Base-by-base conservation (phyloP, 805 yeast genomes). In the Schwanniomyces yamadae region DNA sequence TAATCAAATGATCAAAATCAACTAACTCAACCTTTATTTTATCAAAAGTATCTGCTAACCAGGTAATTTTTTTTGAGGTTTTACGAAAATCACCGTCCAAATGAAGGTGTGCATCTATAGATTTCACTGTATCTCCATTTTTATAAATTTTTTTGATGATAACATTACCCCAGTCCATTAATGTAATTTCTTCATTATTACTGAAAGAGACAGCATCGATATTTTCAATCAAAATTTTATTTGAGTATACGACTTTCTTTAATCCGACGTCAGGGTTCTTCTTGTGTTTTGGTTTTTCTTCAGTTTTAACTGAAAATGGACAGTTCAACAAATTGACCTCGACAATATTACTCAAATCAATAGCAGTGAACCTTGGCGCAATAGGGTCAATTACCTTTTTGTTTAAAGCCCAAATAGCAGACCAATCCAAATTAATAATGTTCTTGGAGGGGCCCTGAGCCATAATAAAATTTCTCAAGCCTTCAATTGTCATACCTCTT, bases 401-500 rank as follows among this genome's bases (percentile, higher is more conserved):
- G 79, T 89, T 89, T 59, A 83, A 76, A 39, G 96, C 89, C 97
- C 97, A 90, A 54, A 89, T 88, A 44, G 86, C 74, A 49, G 80
- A 82, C 97, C 97, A 89, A 62, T 89, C 97, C 58, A 90, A 71
- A 71, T 90, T 89, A 59, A 89, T 80, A 55, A 89, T 87, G 71
- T 89, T 89, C 68, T 82, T 84, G 31, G 96, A 89, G 21, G 97
- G 96, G 52, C 97, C 97, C 69, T 89, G 96, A 31, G 91, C 76
- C 41, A 90, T 72, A 48, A 90, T 84, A 54, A 89, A 90, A 73
- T 84, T 83, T 63, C 87, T 78, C 61, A 89, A 77, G 49, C 96
- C 97, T 68, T 89, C 95, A 44, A 90, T 89, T 24, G 95, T 79
- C 97, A 89, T 89, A 71, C 97, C 97, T 71, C 97, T 83, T 72